Base-by-base conservation (phyloP, 345 rosid species). In the Eucalyptus camaldulensis region DNA sequence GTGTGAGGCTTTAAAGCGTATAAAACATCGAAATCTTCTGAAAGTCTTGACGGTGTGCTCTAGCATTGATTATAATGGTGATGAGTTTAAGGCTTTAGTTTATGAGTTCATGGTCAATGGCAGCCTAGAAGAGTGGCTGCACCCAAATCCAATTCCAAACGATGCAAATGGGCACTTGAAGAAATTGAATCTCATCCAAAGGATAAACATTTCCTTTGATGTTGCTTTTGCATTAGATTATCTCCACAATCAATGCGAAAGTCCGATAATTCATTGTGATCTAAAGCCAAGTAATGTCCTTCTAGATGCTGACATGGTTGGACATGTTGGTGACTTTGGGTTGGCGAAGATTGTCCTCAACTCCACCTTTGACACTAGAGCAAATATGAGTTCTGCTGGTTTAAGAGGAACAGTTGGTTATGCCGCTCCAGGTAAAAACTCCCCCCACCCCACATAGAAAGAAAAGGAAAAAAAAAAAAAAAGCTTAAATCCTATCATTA, bases 301-400 rank as follows among this genome's bases (percentile, higher is more conserved):
- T 29, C 11, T 31, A 14, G 80, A 67, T 15, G 3, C 8, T 0
- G 4, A 67, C 22, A 67, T 67, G 40, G 40, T 31, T 31, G 80
- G 80, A 65, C 5, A 65, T 29, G 15, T 65, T 8, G 40, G 80
- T 67, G 80, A 67, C 80, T 67, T 67, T 67, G 80, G 43, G 43
- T 17, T 67, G 80, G 80, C 4, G 6, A 67, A 67, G 40, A 4
- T 67, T 14, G 12, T 67, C 40, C 22, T 15, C 2, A 4, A 65
- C 31, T 16, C 80, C 1, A 0, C 1, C 11, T 67, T 7, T 31
- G 80, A 67, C 6, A 65, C 21, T 0, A 7, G 19, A n/a, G 37
- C 80, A 8, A 67, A 19, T 31, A 4, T 9, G 6, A 67, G 6
- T 4, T 67, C 40, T 0, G 40, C 10, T 31, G 22, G 19, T 67